Evolutionary conservation across 2,329 filamentous ascomycete genomes (phyloP).

Genomic region (Volutella citrinella): DNA sequence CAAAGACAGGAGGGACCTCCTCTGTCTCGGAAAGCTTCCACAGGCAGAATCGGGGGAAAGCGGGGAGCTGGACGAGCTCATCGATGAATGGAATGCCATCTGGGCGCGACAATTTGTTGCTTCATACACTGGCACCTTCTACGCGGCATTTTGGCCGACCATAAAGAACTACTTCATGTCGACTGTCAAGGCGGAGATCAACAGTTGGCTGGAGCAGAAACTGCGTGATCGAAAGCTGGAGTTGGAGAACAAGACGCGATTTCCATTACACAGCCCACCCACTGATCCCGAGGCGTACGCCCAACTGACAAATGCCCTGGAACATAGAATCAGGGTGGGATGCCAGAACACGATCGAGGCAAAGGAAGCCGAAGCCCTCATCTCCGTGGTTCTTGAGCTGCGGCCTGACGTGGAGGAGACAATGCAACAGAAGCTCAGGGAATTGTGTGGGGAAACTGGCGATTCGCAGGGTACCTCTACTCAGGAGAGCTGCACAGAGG

Average conservation of each 20-base stretch:
- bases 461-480: too few relatives aligned
- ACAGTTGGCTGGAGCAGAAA: not conserved
- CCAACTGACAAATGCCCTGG: not conserved
- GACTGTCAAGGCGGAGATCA: constrained; percentile 1
- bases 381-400: constrained; percentile 14
- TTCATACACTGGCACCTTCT: constrained; percentile 4
- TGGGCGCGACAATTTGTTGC: constrained; percentile 10
- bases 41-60: not conserved
- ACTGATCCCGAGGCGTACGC: constrained; percentile 2
- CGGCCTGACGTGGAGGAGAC: constrained; percentile 2
- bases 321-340: not conserved
- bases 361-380: constrained; percentile 11
- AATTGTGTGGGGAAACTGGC: too few relatives aligned
- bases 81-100: constrained; percentile 18
- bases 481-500: too few relatives aligned
- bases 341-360: not conserved
- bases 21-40: constrained; percentile 5
- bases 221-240: constrained; percentile 8
- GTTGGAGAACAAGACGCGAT: not conserved
- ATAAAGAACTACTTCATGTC: not conserved
- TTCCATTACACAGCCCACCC: not conserved
- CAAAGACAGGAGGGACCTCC: not conserved
- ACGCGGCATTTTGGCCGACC: not conserved
- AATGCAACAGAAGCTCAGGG: too few relatives aligned
- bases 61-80: constrained; percentile 4